These are phyloP conservation scores for Cutaneotrichosporon arboriforme DNA, from an alignment of 1,284 basidiomycete genomes.

Conservation along the genomic window DNA sequence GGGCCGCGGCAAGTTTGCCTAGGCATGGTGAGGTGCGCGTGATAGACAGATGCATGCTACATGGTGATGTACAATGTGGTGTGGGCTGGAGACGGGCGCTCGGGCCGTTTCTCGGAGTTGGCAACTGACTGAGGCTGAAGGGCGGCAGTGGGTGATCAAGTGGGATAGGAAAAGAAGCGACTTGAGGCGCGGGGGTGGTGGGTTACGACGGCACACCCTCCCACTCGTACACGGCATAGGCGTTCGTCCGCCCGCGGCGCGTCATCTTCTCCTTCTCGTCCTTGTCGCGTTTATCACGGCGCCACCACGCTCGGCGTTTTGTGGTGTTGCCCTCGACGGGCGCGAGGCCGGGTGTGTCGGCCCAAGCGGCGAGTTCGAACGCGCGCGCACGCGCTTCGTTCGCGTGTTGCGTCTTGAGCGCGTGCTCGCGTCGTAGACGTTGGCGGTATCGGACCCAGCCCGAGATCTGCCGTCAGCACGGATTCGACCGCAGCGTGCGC, in stretches of 20 bases:
- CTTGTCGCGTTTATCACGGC: conserved; percentile 16
- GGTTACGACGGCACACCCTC: conserved; percentile 34
- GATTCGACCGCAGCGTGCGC: too few relatives aligned
- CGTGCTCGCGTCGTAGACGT: conserved; percentile 29
- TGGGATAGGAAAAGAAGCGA: too few relatives aligned
- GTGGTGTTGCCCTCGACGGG: conserved; percentile 18
- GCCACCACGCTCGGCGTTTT: conserved; percentile 7
- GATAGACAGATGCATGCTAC: not conserved
- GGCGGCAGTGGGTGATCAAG: too few relatives aligned
- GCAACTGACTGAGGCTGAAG: not conserved
- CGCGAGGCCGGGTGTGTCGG: conserved; percentile 34
- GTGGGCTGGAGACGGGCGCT: not conserved
- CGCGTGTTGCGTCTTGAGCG: conserved; percentile 22
- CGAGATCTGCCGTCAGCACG: conserved; percentile 27
- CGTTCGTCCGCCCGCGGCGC: conserved; percentile 31
- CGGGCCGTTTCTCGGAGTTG: too few relatives aligned
- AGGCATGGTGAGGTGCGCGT: not conserved
- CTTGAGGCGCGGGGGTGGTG: too few relatives aligned
- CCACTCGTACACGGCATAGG: conserved; percentile 43
- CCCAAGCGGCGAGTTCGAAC: conserved; percentile 45
- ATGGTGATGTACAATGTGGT: not conserved
- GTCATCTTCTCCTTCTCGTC: conserved; percentile 21
- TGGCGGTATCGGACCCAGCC: conserved; percentile 35
- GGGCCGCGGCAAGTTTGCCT: conserved; percentile 40
- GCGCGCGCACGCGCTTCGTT: conserved; percentile 37